A percentile compares a stretch with the other conserved stretches of the same genome.
Conservation (phyloP, 176 grass and related monocot genomes). For the Coix lacrymajobi region DNA sequence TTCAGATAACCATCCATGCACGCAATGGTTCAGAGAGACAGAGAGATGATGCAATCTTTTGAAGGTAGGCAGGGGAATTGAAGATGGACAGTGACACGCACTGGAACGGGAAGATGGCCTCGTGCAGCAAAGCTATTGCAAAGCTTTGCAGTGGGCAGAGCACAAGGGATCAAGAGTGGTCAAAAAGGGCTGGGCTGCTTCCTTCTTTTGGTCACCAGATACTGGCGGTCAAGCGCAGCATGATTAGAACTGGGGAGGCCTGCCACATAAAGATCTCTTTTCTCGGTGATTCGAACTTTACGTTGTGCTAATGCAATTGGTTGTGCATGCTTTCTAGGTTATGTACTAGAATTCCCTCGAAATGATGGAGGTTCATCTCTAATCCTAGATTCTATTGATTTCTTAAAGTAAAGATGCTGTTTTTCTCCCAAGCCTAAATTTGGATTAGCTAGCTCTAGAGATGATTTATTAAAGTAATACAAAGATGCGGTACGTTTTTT, state of each 20-base stretch:
- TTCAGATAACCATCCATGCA: background rate
- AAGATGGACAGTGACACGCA: background rate
- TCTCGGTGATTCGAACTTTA: background rate
- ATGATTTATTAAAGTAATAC: no score
- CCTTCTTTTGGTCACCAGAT: conserved; percentile 29
- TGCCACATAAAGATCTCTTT: conserved; percentile 16
- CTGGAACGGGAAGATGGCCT: background rate
- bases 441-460: no score
- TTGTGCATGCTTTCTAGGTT: background rate
- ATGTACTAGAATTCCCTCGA: background rate
- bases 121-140: background rate
- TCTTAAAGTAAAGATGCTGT: background rate
- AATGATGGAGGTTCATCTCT: background rate
- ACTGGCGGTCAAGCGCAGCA: conserved; percentile 34
- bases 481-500: no score
- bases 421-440: background rate
- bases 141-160: background rate
- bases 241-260: conserved; percentile 30
- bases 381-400: background rate
- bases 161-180: conserved; percentile 11
- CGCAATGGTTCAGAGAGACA: background rate
- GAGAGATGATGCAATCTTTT: background rate
- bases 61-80: background rate
- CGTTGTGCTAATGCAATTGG: background rate
- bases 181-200: conserved; percentile 30